Percentiles rank a stretch among this genome's conserved stretches.
Evolutionary conservation across 371 early-diverging fungal species (phyloP).

Genomic region (Mucor sp.): DNA sequence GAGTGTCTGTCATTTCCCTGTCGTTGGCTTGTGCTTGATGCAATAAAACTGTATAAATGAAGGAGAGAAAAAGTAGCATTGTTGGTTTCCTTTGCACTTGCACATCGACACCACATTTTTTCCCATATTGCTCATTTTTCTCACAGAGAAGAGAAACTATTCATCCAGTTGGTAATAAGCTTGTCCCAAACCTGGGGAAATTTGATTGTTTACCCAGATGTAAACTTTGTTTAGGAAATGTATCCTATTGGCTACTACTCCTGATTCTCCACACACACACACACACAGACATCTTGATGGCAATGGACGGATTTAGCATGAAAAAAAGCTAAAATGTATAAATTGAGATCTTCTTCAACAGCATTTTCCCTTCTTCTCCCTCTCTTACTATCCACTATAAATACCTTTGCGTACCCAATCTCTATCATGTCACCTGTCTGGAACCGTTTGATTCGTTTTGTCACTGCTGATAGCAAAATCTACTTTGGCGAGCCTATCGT

Average conservation of each 20-base stretch:
- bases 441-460: constrained; percentile 32
- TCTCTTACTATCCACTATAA: background rate
- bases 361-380: background rate
- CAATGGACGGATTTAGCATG: background rate
- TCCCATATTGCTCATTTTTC: background rate
- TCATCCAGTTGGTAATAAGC: background rate
- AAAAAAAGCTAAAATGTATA: background rate
- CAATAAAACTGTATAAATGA: background rate
- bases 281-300: background rate
- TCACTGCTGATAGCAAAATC: constrained; percentile 23
- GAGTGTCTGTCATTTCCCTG: background rate
- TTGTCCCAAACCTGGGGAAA: background rate
- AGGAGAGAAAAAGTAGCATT: background rate
- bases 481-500: constrained; percentile 28
- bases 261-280: background rate
- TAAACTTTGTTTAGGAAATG: background rate
- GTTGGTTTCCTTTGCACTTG: background rate
- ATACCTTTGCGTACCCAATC: background rate
- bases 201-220: background rate
- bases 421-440: constrained; percentile 19
- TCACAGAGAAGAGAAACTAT: background rate
- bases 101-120: background rate
- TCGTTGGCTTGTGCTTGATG: background rate
- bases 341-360: background rate
- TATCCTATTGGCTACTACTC: background rate